Conservation (phyloP, 2,329 filamentous ascomycete species). For the Colletotrichum salicis region DNA sequence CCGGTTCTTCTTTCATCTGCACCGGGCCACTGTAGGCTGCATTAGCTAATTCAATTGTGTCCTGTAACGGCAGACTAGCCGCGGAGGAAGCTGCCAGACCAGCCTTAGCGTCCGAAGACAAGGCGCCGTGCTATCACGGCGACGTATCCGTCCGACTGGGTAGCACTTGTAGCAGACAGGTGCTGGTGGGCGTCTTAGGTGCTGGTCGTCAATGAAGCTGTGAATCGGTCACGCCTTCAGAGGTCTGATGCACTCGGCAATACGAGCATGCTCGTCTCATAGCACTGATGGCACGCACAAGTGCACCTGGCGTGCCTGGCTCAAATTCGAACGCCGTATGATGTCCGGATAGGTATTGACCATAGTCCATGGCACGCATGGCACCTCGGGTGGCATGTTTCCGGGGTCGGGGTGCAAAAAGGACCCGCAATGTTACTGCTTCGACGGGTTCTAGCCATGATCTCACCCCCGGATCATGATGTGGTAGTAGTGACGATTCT, state of each 20-base stretch:
- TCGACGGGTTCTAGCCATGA: conserved; percentile 4
- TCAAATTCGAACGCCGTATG: not conserved
- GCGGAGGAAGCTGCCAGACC: not conserved
- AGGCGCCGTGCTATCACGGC: too few species aligned
- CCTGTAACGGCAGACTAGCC: not conserved
- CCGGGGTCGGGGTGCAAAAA: not conserved
- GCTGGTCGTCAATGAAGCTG: not conserved
- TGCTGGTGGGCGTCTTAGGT: too few species aligned
- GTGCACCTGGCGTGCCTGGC: not conserved
- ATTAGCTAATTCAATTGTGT: not conserved
- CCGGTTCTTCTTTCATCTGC: not conserved
- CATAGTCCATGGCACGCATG: not conserved
- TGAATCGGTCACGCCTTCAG: not conserved
- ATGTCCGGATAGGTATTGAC: not conserved
- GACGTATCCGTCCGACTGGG: too few species aligned
- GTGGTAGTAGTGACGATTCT: conserved; percentile 21
- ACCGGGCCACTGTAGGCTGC: not conserved
- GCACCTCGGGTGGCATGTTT: not conserved
- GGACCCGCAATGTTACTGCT: not conserved
- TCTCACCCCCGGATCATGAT: conserved; percentile 27
- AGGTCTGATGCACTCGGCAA: not conserved
- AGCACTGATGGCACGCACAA: not conserved
- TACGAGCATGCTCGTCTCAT: not conserved
- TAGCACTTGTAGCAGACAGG: too few species aligned
- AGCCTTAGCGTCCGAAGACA: not conserved